Conservation (phyloP, 805 yeast species). For the Priceomyces medius region DNA sequence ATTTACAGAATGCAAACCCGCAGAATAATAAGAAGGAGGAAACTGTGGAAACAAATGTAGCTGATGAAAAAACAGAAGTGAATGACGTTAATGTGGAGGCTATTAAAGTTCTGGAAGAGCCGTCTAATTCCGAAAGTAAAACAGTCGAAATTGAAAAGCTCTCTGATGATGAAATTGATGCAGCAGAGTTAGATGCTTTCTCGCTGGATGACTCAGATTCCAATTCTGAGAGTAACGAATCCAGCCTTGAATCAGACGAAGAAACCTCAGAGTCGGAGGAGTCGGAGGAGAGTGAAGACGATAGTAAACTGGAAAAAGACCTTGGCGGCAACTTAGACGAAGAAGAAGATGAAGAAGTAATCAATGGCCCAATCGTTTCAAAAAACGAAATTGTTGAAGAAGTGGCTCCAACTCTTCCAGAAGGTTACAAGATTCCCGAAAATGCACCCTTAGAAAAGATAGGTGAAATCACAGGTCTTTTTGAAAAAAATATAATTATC, state of each 20-base stretch:
- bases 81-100: no score
- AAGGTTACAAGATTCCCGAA: constrained; percentile 57
- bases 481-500: constrained; percentile 70
- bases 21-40: no score
- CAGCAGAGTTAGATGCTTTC: constrained; percentile 12
- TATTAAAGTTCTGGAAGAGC: no score
- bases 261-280: constrained; percentile 11
- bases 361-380: constrained; percentile 69
- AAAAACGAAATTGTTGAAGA: constrained; percentile 76
- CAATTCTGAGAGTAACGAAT: constrained; percentile 9
- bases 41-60: no score
- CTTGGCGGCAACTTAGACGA: constrained; percentile 29
- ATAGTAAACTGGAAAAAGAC: constrained; percentile 61
- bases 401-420: constrained; percentile 64
- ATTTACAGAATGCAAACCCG: no score
- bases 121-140: not conserved
- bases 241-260: constrained; percentile 8
- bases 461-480: constrained; percentile 67
- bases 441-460: constrained; percentile 66
- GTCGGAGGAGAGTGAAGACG: constrained; percentile 17
- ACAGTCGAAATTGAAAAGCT: constrained; percentile 12
- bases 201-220: constrained; percentile 12
- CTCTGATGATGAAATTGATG: constrained; percentile 31
- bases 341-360: constrained; percentile 42
- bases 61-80: no score